phyloP scores from a whole-genome alignment of 169 alveolate genomes.

The Cryptosporidium xiaoi region DNA sequence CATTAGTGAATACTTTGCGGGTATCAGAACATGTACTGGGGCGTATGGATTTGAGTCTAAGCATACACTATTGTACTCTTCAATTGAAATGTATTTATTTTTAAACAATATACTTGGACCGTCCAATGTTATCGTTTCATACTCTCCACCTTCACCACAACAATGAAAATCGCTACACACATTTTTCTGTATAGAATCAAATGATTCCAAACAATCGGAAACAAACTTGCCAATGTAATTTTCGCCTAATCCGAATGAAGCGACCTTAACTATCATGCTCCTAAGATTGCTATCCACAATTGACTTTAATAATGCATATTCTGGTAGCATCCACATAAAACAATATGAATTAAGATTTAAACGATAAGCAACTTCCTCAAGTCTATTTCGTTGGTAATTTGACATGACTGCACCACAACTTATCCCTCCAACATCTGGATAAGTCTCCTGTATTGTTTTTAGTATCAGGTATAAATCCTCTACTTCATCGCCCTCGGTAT shows the following conservation, averaged over 20 bases:
- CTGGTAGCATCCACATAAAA: slow-evolving; percentile 87
- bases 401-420: slow-evolving; percentile 97
- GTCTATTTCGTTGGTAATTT: slow-evolving; percentile 94
- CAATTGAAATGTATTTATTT: slow-evolving; percentile 2
- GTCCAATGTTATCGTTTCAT: slow-evolving; percentile 95
- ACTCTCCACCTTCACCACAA: slow-evolving; percentile 99
- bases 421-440: slow-evolving; percentile 91
- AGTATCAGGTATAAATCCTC: slow-evolving; percentile 91
- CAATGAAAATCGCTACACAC: slow-evolving; percentile 92
- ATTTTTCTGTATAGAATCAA: slow-evolving; percentile 60
- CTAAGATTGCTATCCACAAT: slow-evolving; percentile 91
- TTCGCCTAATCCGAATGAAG: slow-evolving; percentile 89
- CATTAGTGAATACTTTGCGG: background rate
- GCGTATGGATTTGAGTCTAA: slow-evolving; percentile 55
- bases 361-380: slow-evolving; percentile 92
- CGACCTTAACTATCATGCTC: slow-evolving; percentile 89
- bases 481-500: slow-evolving; percentile 91
- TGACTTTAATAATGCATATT: slow-evolving; percentile 87
- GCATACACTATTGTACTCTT: slow-evolving; percentile 1
- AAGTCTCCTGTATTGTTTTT: slow-evolving; percentile 81
- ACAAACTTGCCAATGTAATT: slow-evolving; percentile 91
- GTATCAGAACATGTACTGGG: slow-evolving; percentile 53
- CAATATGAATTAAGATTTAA: slow-evolving; percentile 76
- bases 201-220: slow-evolving; percentile 72
- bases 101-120: slow-evolving; percentile 83